Evolutionary conservation across 164 flowering plant species (phyloP).

Genomic region (Paratinospora sagittata): DNA sequence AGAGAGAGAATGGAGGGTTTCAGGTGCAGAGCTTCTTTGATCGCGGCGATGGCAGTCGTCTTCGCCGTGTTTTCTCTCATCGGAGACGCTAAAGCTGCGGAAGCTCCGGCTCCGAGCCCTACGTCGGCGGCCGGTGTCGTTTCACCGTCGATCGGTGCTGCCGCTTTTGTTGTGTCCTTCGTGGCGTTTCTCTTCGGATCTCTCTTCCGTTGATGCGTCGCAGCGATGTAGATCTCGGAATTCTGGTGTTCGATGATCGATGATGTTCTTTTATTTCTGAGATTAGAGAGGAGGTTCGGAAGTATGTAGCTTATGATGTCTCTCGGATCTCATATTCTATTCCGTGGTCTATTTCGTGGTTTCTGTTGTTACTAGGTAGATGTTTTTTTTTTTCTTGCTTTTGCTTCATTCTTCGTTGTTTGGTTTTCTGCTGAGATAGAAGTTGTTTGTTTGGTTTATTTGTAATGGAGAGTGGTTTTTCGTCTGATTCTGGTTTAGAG

Average conservation of each 20-base stretch:
- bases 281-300: not conserved
- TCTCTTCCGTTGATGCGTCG: slow-evolving; percentile 18
- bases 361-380: not conserved
- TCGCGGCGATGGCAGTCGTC: too few species aligned
- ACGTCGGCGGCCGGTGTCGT: slow-evolving; percentile 26
- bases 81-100: too few species aligned
- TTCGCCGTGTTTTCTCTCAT: too few species aligned
- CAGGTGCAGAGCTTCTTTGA: too few species aligned
- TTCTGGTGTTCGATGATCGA: not conserved
- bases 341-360: not conserved
- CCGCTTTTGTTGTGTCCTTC: slow-evolving; percentile 17
- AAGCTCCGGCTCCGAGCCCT: slow-evolving; percentile 48
- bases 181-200: too few species aligned
- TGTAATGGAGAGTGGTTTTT: not conserved
- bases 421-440: not conserved
- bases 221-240: slow-evolving; percentile 1
- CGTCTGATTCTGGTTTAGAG: not conserved
- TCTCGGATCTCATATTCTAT: not conserved
- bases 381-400: not conserved
- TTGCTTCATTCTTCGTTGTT: not conserved
- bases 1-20: slow-evolving; percentile 22
- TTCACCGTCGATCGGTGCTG: slow-evolving; percentile 26
- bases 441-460: not conserved
- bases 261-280: not conserved
- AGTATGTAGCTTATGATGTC: not conserved